Percentiles rank a stretch among this genome's conserved stretches.
Evolutionary conservation across 2,329 filamentous ascomycete species (phyloP).

Genomic region (Apiospora rasikravindrae): DNA sequence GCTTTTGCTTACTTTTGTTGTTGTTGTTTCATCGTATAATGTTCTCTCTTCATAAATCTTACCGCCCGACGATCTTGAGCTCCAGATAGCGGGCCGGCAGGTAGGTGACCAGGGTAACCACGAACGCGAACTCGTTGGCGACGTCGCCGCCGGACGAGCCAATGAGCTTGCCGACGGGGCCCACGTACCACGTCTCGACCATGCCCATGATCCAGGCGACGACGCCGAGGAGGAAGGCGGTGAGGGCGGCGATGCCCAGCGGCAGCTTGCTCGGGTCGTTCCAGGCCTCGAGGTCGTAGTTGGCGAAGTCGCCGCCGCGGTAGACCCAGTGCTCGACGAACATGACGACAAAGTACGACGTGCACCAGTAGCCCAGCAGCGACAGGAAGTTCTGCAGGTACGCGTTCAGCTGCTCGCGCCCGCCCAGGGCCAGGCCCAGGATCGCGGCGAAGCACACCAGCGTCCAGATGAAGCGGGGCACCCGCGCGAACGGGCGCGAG

Average conservation of each 20-base stretch:
- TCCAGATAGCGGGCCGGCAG: slow-evolving; percentile 55
- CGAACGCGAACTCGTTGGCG: slow-evolving; percentile 57
- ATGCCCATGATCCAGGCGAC: slow-evolving; percentile 58
- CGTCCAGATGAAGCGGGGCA: slow-evolving; percentile 56
- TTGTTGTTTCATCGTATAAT: background rate
- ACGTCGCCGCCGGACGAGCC: slow-evolving; percentile 53
- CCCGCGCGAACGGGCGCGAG: slow-evolving; percentile 45
- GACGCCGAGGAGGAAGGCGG: slow-evolving; percentile 51
- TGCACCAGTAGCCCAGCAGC: slow-evolving; percentile 57
- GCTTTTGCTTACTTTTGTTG: background rate
- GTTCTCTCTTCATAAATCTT: slow-evolving; percentile 17
- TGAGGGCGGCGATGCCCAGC: slow-evolving; percentile 47
- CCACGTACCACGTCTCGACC: slow-evolving; percentile 62
- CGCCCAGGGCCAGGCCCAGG: slow-evolving; percentile 50
- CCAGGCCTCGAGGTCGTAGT: slow-evolving; percentile 56
- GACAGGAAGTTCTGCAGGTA: slow-evolving; percentile 54
- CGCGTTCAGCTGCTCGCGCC: slow-evolving; percentile 47
- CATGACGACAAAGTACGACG: slow-evolving; percentile 53
- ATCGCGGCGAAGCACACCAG: slow-evolving; percentile 50
- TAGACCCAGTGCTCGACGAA: slow-evolving; percentile 55
- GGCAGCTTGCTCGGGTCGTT: slow-evolving; percentile 50
- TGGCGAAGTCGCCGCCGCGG: slow-evolving; percentile 45
- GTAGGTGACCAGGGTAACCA: slow-evolving; percentile 53
- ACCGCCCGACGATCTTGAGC: slow-evolving; percentile 50
- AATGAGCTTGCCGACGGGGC: slow-evolving; percentile 49